Base-by-base conservation (phyloP, 441 rosid species). In the Pelargonium australe region DNA sequence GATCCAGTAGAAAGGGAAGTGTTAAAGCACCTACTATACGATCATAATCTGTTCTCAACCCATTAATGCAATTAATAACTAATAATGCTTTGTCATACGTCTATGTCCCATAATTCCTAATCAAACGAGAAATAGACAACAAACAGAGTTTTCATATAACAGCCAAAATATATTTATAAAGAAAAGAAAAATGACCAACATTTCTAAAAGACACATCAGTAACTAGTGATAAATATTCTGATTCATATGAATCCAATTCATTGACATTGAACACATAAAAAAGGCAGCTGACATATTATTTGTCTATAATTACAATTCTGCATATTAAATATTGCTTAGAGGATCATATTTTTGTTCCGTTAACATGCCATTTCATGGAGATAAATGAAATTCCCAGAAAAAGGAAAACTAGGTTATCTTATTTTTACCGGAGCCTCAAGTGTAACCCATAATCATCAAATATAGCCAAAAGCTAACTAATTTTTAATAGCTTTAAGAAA, bases 1-100 rank as follows among this genome's bases (percentile, higher is more conserved):
- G 40, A 19, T 70, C 66, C 64, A 58, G 63, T 17, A 58, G 20
- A 58, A 17, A 17, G 13, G 63, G 25, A 58, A 20, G 17, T 17
- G 34, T 20, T 58, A 17, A 58, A 20, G 28, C 25, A 58, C 23
- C 63, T 58, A 25, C 23, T 12, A 58, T 19, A 58, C 63, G 12
- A 58, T 9, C 6, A 6, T 37, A 37, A 37, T 37, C 41, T 37
- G 41, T 37, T 37, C 41, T 37, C 41, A 58, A 19, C 23, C 63
- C 10, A 20, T 20, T 58, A 58, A 19, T 19, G 13, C 63, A 19
- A 19, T 28, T 19, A 17, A 25, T 19, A 17, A 25, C 63, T 19
- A 58, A 58, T 7, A 58, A 58, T 58, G 63, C 13, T 58, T 58
- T 19, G 11, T 58, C 31, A 58, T 3, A 7, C 63, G 16, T 19